These are phyloP conservation scores for Penicillium sp. DNA, from an alignment of 2,329 filamentous ascomycete species.

Conservation along the genomic window DNA sequence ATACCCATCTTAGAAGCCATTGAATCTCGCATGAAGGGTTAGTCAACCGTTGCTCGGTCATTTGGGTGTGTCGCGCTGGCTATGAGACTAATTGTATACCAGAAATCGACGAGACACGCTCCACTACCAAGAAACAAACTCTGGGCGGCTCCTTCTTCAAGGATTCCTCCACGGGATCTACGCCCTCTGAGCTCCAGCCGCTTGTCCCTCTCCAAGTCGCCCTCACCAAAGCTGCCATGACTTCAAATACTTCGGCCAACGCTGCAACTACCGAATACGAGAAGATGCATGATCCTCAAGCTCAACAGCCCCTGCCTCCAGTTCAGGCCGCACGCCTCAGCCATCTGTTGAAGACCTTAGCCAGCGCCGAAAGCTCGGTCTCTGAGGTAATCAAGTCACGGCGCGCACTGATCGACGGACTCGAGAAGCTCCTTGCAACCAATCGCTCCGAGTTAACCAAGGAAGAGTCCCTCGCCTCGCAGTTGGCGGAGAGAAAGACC, in stretches of 20 bases:
- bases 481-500: conserved; percentile 64
- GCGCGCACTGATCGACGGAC: conserved; percentile 69
- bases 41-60: conserved; percentile 18
- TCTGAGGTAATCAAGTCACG: conserved; percentile 86
- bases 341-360: conserved; percentile 83
- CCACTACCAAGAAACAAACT: conserved; percentile 53
- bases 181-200: conserved; percentile 74
- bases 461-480: conserved; percentile 66
- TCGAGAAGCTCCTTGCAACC: conserved; percentile 77
- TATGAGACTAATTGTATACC: conserved; percentile 1
- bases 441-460: conserved; percentile 67
- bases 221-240: conserved; percentile 68
- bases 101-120: conserved; percentile 46
- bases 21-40: conserved; percentile 76
- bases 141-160: conserved; percentile 71
- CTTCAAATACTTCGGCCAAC: conserved; percentile 64
- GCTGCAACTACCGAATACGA: conserved; percentile 78
- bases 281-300: conserved; percentile 72
- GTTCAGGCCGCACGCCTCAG: conserved; percentile 89
- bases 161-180: conserved; percentile 49
- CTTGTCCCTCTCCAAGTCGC: conserved; percentile 72
- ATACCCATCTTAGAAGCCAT: conserved; percentile 73
- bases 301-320: conserved; percentile 71
- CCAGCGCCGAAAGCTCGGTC: conserved; percentile 83
- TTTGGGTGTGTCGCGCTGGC: conserved; percentile 5